Evolutionary conservation across 495 filamentous ascomycete genomes (phyloP).

Genomic region (Zalerion maritima): DNA sequence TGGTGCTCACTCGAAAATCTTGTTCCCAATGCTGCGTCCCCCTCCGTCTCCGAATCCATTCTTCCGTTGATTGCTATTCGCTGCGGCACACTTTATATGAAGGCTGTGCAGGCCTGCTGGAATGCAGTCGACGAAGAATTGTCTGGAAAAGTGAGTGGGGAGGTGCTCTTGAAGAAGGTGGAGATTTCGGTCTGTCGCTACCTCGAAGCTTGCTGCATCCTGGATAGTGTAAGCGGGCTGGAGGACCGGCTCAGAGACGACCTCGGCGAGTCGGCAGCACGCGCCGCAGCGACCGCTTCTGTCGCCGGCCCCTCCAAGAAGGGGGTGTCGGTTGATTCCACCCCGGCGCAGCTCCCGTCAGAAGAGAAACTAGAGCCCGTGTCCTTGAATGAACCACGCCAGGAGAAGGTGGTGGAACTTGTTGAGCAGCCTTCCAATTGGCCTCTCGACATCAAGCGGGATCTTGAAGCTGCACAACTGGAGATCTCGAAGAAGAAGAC

Average conservation of each 20-base stretch:
- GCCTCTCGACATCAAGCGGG: too few relatives aligned
- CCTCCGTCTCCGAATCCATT: constrained; percentile 25
- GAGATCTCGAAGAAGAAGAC: constrained; percentile 16
- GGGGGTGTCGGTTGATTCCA: constrained; percentile 1
- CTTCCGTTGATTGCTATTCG: constrained; percentile 51
- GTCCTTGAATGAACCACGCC: constrained; percentile 4
- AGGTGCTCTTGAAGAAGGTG: constrained; percentile 25
- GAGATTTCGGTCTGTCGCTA: constrained; percentile 29
- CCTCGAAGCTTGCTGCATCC: constrained; percentile 34
- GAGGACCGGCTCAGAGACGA: constrained; percentile 31
- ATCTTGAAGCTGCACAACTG: too few relatives aligned
- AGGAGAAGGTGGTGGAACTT: background rate
- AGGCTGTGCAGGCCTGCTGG: constrained; percentile 67
- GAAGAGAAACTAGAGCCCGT: constrained; percentile 1
- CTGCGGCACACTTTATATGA: constrained; percentile 64
- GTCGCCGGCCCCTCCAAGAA: constrained; percentile 7
- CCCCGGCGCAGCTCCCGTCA: constrained; percentile 7
- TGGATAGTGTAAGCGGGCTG: constrained; percentile 32
- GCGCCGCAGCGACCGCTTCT: constrained; percentile 3
- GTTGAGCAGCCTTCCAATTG: too few relatives aligned
- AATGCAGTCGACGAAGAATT: constrained; percentile 59
- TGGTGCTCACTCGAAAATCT: constrained; percentile 66
- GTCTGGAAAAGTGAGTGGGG: constrained; percentile 17
- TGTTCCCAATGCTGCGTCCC: constrained; percentile 21
- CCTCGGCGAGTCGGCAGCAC: constrained; percentile 11